Base-by-base conservation (phyloP, 2,329 filamentous ascomycete genomes). In the Westerdykella sp. region DNA sequence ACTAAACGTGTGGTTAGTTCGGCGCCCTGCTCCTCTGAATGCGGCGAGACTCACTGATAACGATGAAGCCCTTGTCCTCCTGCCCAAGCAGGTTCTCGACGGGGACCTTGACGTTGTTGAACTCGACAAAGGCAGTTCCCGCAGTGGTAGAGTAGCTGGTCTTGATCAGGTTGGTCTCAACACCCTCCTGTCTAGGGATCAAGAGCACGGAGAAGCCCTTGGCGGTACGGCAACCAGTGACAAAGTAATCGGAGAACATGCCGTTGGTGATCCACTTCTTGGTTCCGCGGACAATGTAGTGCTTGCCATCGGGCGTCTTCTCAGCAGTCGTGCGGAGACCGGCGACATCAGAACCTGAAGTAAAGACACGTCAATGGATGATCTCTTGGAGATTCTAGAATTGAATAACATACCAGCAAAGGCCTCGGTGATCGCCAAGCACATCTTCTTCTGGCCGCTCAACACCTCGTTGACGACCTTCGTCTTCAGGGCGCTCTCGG, bases 181-280 rank as follows among this genome's bases (percentile, higher is more conserved):
- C 78, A 40, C 83, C 84, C 54, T 88, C 84, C 45, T 79, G 78
- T 38, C 85, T 77, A 57, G 83, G 79, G 48, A 94, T 83, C 12
- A 94, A 71, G 6, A 94, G 69, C 9, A 94, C 87, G 11, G 80
- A 84, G 53, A 91, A 80, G 13, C 85, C 85, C 68, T 89, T 89
- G 43, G 81, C 81, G 0, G 87, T 94, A 62, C 80, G 81, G 59
- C 87, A 87, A 37, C 82, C 87, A 1, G 81, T 84, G 40, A 93
- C 84, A 56, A 93, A 94, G 71, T 91, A 93, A 66, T 93, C 86
- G 49, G 73, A 78, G 68, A 83, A 93, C 58, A 84, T 81, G 47
- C 85, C 86, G 66, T 89, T 88, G 32, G 85, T 89, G 62, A 89
- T 89, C 85, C 85, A 89, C 71, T 91, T 93, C 76, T 90, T 91